phyloP scores from a whole-genome alignment of 345 rosid species.

The Rhizophora mangle region DNA sequence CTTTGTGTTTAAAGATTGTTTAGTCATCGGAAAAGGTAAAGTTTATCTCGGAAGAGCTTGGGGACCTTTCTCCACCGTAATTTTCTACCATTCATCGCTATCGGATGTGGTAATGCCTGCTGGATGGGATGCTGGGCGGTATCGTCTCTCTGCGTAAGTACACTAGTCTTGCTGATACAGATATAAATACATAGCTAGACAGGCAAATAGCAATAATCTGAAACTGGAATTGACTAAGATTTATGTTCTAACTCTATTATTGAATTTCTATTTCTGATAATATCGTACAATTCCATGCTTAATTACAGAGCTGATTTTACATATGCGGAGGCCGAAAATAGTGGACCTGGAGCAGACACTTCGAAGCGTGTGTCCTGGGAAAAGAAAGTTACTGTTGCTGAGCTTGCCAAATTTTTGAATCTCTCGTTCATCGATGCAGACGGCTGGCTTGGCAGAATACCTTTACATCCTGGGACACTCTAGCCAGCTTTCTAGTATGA shows the following conservation, averaged over 20 bases:
- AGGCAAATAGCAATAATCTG: no score
- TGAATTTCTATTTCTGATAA: neutral
- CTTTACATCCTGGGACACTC: no score
- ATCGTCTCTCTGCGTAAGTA: rapidly evolving
- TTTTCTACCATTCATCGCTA: constrained; percentile 14
- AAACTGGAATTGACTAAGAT: no score
- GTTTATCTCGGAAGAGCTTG: constrained; percentile 35
- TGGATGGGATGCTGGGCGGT: constrained; percentile 39
- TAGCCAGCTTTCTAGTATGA: no score
- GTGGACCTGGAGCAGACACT: constrained; percentile 37
- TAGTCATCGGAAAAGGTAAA: constrained; percentile 16
- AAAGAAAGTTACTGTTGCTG: constrained; percentile 13
- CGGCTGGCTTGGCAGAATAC: constrained; percentile 1
- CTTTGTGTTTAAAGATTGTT: constrained; percentile 14
- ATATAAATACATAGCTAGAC: neutral
- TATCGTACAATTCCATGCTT: neutral
- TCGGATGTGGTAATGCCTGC: constrained; percentile 18
- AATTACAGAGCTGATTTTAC: neutral
- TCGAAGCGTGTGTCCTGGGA: constrained; percentile 44
- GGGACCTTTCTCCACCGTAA: constrained; percentile 33
- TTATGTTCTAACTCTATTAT: no score
- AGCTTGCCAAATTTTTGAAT: neutral
- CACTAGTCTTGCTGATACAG: neutral
- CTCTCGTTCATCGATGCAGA: neutral
- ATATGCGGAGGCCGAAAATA: constrained; percentile 37